phyloP scores from a whole-genome alignment of 805 yeast genomes.

The Pichia thaimueangensis region DNA sequence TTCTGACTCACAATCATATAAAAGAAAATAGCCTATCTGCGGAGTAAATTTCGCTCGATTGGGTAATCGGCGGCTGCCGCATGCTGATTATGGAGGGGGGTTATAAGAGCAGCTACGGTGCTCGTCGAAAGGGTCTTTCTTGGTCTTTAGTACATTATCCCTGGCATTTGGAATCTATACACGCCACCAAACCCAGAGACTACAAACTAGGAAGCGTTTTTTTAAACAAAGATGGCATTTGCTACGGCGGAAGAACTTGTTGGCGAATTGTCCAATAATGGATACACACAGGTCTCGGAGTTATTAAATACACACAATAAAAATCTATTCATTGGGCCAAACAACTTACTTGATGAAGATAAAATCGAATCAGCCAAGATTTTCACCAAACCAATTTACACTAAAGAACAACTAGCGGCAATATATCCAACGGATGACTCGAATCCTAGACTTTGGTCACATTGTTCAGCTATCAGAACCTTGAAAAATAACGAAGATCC shows the following conservation, averaged over 20 bases:
- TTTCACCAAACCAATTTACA: slow-evolving; percentile 15
- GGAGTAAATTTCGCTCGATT: too few relatives aligned
- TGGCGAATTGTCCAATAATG: background rate
- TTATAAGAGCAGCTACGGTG: too few relatives aligned
- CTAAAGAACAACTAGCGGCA: slow-evolving; percentile 6
- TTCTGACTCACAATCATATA: too few relatives aligned
- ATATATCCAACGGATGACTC: background rate
- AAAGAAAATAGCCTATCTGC: too few relatives aligned
- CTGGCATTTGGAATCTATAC: too few relatives aligned
- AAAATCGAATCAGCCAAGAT: slow-evolving; percentile 20
- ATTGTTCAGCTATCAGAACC: background rate
- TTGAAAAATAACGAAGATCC: background rate
- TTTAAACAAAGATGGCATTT: too few relatives aligned
- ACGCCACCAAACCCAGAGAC: too few relatives aligned
- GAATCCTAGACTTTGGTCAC: background rate
- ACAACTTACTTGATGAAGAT: slow-evolving; percentile 18
- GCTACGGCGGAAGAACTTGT: background rate
- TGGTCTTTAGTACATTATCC: too few relatives aligned
- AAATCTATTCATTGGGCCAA: slow-evolving; percentile 25
- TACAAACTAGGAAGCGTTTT: too few relatives aligned
- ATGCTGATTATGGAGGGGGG: too few relatives aligned
- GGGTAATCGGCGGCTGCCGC: too few relatives aligned
- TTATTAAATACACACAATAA: slow-evolving; percentile 20
- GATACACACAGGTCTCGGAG: slow-evolving; percentile 16
- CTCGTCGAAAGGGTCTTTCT: too few relatives aligned